A percentile compares a stretch with the other conserved stretches of the same genome.
phyloP scores from a whole-genome alignment of 1,284 basidiomycete species.

The Gomphus sp. region DNA sequence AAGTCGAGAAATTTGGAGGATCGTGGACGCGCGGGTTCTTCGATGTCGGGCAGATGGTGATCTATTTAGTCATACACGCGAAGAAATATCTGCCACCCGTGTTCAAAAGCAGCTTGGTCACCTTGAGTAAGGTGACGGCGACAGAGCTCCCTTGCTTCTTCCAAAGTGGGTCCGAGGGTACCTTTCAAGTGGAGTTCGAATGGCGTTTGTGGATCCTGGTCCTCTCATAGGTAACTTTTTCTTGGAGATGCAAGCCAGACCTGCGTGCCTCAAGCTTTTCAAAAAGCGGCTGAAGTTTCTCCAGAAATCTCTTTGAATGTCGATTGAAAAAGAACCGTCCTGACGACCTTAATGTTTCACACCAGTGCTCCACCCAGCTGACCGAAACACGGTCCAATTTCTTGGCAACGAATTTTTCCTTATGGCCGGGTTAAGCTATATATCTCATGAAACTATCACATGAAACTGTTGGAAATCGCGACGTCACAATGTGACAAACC shows the following conservation, averaged over 20 bases:
- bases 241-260: not conserved
- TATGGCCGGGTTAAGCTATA: not conserved
- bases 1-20: slow-evolving; percentile 36
- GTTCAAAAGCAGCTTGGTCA: slow-evolving; percentile 47
- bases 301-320: slow-evolving; percentile 55
- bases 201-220: slow-evolving; percentile 46
- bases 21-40: not conserved
- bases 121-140: slow-evolving; percentile 40
- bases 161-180: slow-evolving; percentile 47
- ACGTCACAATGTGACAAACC: too few relatives aligned
- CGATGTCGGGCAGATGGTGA: slow-evolving; percentile 43
- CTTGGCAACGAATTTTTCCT: slow-evolving; percentile 46
- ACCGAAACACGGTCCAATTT: slow-evolving; percentile 58
- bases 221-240: not conserved
- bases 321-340: slow-evolving; percentile 55
- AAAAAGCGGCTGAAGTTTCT: slow-evolving; percentile 48
- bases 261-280: slow-evolving; percentile 43
- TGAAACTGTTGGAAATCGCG: too few relatives aligned
- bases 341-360: slow-evolving; percentile 55
- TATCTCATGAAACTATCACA: too few relatives aligned
- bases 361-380: slow-evolving; percentile 60
- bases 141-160: slow-evolving; percentile 47
- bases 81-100: slow-evolving; percentile 53
- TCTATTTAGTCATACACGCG: slow-evolving; percentile 49
- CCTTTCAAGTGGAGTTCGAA: slow-evolving; percentile 54